Conservation (phyloP, 768 basidiomycete species). For the Hygrophorus pudorinus region DNA sequence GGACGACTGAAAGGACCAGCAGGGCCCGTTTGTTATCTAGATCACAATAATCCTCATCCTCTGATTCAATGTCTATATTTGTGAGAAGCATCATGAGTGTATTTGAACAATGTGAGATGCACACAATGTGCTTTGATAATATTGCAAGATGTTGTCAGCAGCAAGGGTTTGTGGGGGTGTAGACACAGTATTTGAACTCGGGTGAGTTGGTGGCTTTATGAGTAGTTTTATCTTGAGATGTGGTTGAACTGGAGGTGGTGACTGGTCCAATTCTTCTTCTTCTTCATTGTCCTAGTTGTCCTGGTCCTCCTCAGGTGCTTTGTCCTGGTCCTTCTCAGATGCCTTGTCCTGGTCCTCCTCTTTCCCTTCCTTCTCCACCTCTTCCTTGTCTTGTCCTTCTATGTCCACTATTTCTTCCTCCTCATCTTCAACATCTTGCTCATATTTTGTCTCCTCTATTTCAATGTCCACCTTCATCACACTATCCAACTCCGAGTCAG, state of each 20-base stretch:
- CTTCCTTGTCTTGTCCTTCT: constrained; percentile 24
- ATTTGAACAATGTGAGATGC: not conserved
- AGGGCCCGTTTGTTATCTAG: too few species aligned
- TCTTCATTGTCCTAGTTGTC: constrained; percentile 16
- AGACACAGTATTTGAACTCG: constrained; percentile 15
- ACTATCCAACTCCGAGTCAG: too few species aligned
- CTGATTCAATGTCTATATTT: constrained; percentile 28
- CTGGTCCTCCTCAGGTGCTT: constrained; percentile 31
- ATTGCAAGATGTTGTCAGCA: constrained; percentile 15
- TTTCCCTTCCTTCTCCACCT: constrained; percentile 18
- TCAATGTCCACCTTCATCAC: constrained; percentile 20
- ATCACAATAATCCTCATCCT: too few species aligned
- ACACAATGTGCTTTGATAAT: constrained; percentile 6
- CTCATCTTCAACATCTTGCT: constrained; percentile 23
- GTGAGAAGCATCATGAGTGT: not conserved
- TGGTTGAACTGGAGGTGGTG: constrained; percentile 25
- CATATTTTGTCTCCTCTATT: constrained; percentile 9
- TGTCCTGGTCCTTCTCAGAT: too few species aligned
- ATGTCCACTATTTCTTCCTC: constrained; percentile 30
- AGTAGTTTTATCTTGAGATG: constrained; percentile 51
- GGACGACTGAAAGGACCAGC: too few species aligned
- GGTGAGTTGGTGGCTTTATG: constrained; percentile 39
- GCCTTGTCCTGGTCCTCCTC: constrained; percentile 19
- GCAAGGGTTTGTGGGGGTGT: constrained; percentile 15
- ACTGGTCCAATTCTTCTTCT: constrained; percentile 16